Percentiles rank a stretch among this genome's conserved stretches.
Evolutionary conservation across 1,139 yeast genomes (phyloP).

Genomic region (Geotrichum citri-aurantii): DNA sequence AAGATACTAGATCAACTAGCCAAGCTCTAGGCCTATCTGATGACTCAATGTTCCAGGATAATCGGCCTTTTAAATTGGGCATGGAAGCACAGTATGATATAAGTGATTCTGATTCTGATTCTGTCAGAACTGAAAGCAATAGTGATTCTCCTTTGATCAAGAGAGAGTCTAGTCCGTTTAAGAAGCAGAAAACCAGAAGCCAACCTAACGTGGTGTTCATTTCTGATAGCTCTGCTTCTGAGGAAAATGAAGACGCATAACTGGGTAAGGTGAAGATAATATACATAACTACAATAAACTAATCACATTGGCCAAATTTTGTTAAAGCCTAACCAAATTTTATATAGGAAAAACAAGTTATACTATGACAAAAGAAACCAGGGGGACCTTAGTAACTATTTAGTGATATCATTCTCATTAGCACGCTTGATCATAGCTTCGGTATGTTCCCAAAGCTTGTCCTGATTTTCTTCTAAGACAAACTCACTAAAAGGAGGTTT

Average conservation of each 20-base stretch:
- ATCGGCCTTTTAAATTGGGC: not conserved
- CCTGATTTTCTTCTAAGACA: constrained; percentile 23
- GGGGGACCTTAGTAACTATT: not conserved
- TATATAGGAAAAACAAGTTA: not conserved
- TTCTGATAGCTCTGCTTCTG: not conserved
- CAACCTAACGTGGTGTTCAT: not conserved
- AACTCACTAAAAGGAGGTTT: constrained; percentile 19
- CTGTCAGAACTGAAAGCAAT: not conserved
- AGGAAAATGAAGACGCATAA: not conserved
- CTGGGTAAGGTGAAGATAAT: not conserved
- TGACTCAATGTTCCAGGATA: constrained; percentile 8
- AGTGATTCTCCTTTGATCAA: not conserved
- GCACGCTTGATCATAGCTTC: constrained; percentile 23
- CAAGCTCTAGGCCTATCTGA: not conserved
- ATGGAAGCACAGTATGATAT: not conserved
- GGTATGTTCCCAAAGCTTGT: constrained; percentile 29
- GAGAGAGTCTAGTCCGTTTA: not conserved
- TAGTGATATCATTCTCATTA: not conserved
- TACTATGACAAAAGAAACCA: not conserved
- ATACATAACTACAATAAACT: not conserved
- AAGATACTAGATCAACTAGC: not conserved
- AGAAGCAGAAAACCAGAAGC: not conserved
- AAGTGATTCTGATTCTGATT: not conserved
- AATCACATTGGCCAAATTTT: too few species aligned
- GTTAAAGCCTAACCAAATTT: too few species aligned